Evolutionary conservation across 768 basidiomycete genomes (phyloP), one percentile per base, ranked within the genome.

Genomic region (Hemileccinum impolitum): DNA sequence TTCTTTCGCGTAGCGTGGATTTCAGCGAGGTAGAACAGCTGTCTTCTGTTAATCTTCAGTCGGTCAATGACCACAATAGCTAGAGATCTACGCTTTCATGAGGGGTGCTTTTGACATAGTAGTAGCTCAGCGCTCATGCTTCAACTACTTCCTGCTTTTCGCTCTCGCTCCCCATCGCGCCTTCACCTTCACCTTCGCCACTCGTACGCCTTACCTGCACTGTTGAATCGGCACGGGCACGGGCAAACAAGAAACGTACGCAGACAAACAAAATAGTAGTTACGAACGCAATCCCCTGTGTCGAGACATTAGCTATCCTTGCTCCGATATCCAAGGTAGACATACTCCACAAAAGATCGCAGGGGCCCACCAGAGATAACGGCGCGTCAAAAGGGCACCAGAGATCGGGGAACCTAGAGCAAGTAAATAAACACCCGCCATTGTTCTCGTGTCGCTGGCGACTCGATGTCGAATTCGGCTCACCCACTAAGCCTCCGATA

Each of bases 281-380:
- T 3, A 11, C 28, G 9, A 63, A 43, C n/a, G 50, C 51, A n/a
- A 51, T n/a, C 2, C 25, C 47, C 60, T 62, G 14, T 8, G 25
- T 8, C 12, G 34, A 35, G 7, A 21, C 12, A 34, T 17, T 15
- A 26, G 14, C 5, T 6, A 10, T 10, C 8, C 3, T 11, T 23
- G 13, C 15, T 4, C 15, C 10, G 15, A 42, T 10, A 34, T 31
- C 18, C 9, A 12, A 30, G 34, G 35, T 2, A 11, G 37, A 55
- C 60, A 18, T 55, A 72, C 67, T 39, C 76, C 80, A 23, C 75
- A 68, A 56, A 82, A 84, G 10, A 81, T 34, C 2, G 75, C 74
- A 3, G 82, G 78, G 13, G 74, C 70, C 76, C 77, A 81, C 82
- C 82, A 84, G 4, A 73, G 61, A 55, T 76, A 81, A 3, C 67